phyloP scores from a whole-genome alignment of 1,284 basidiomycete species.

The Microbotryum intermedium region DNA sequence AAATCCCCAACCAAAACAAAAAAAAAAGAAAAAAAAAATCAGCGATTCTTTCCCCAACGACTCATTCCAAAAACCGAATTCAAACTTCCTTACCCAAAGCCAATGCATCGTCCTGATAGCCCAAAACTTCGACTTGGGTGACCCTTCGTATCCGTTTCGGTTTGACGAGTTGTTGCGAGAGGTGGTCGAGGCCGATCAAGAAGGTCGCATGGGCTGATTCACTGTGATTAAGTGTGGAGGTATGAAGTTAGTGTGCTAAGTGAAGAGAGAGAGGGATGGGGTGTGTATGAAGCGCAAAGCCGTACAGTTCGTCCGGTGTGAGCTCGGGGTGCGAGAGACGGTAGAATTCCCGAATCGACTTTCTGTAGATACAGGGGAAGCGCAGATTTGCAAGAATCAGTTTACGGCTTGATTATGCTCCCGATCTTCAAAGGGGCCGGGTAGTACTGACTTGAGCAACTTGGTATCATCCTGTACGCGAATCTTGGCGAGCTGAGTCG shows the following conservation, averaged over 20 bases:
- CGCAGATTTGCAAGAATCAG: too few species aligned
- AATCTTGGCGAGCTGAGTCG: constrained; percentile 3
- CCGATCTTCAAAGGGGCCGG: background rate
- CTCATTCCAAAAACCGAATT: too few species aligned
- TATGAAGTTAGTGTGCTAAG: background rate
- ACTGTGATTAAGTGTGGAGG: constrained; percentile 2
- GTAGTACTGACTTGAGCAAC: constrained; percentile 11
- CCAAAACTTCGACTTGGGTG: constrained; percentile 18
- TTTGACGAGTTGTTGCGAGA: constrained; percentile 12
- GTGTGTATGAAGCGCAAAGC: too few species aligned
- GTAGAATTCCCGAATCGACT: constrained; percentile 28
- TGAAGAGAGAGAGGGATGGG: background rate
- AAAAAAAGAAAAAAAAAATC: background rate
- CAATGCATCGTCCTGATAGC: constrained; percentile 14
- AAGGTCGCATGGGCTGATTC: constrained; percentile 24
- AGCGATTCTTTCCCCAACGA: too few species aligned
- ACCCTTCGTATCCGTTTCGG: constrained; percentile 3
- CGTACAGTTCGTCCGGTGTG: constrained; percentile 22
- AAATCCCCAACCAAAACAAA: too few species aligned
- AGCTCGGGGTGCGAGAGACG: constrained; percentile 7
- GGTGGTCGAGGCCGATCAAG: constrained; percentile 21
- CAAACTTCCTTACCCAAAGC: constrained; percentile 16
- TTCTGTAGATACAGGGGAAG: background rate
- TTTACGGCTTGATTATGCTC: too few species aligned
- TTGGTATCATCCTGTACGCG: constrained; percentile 19